Conservation (phyloP, 2,329 filamentous ascomycete species). For the Exophiala sideris region DNA sequence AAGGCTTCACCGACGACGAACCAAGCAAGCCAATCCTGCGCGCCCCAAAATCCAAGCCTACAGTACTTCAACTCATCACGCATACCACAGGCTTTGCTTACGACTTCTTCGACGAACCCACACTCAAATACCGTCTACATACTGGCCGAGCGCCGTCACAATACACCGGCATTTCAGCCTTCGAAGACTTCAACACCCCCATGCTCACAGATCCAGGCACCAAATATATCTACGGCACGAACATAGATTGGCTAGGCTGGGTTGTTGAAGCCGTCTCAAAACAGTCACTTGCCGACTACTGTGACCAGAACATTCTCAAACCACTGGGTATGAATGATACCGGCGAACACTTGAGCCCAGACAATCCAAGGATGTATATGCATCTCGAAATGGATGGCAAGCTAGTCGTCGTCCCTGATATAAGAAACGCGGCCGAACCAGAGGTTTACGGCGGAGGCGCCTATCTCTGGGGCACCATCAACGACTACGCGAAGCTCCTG, state of each 20-base stretch:
- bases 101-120: conserved; percentile 22
- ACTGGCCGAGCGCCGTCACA: conserved; percentile 4
- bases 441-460: conserved; percentile 18
- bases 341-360: neutral
- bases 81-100: conserved; percentile 24
- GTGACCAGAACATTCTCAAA: conserved; percentile 45
- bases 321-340: conserved; percentile 40
- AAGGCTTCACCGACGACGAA: conserved; percentile 5
- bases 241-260: conserved; percentile 51
- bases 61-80: conserved; percentile 22
- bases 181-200: conserved; percentile 18
- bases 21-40: conserved; percentile 12
- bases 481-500: conserved; percentile 23
- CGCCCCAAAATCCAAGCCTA: conserved; percentile 15
- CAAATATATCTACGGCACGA: conserved; percentile 30
- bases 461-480: conserved; percentile 20
- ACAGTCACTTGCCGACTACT: conserved; percentile 43
- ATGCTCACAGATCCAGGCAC: conserved; percentile 19
- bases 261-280: conserved; percentile 46
- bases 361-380: conserved; percentile 67
- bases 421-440: neutral
- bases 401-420: conserved; percentile 7
- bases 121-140: conserved; percentile 13
- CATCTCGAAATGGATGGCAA: conserved; percentile 74
- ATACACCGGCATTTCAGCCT: conserved; percentile 6